A percentile compares a stretch with the other conserved stretches of the same genome.
Conservation (phyloP, 2,329 filamentous ascomycete species). For the Fusarium sp. region DNA sequence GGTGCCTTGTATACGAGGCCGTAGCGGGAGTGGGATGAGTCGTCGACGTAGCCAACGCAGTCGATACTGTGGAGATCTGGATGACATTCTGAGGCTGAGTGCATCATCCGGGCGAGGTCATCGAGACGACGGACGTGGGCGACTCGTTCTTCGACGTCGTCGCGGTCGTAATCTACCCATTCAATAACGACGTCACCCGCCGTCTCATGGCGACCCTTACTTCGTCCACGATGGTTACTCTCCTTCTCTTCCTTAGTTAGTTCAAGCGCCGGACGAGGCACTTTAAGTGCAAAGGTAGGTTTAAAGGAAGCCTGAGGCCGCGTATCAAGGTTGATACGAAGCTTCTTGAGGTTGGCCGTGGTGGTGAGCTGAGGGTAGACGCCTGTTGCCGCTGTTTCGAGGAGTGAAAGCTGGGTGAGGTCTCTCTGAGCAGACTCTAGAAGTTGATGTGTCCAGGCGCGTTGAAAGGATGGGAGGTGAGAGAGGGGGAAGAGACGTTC, state of each 20-base stretch:
- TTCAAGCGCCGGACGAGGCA: slow-evolving; percentile 47
- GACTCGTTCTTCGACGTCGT: slow-evolving; percentile 53
- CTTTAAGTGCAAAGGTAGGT: slow-evolving; percentile 54
- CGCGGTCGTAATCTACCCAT: slow-evolving; percentile 56
- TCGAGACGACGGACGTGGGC: slow-evolving; percentile 55
- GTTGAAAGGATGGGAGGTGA: slow-evolving; percentile 53
- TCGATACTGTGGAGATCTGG: slow-evolving; percentile 58
- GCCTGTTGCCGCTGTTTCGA: slow-evolving; percentile 53
- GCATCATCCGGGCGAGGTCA: slow-evolving; percentile 58
- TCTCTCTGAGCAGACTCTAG: slow-evolving; percentile 56
- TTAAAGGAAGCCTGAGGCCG: slow-evolving; percentile 52
- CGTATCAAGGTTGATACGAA: slow-evolving; percentile 57
- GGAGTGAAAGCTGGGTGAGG: slow-evolving; percentile 51
- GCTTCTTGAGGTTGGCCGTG: slow-evolving; percentile 55
- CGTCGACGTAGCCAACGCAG: slow-evolving; percentile 58
- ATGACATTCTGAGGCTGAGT: slow-evolving; percentile 54
- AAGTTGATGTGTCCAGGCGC: slow-evolving; percentile 57
- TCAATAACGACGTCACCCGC: slow-evolving; percentile 53
- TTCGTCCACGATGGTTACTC: slow-evolving; percentile 34
- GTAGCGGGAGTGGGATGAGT: slow-evolving; percentile 50
- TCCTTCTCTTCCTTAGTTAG: slow-evolving; percentile 21
- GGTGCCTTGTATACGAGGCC: slow-evolving; percentile 55
- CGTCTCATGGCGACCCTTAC: slow-evolving; percentile 47
- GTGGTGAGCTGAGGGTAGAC: slow-evolving; percentile 54
- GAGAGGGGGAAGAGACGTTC: slow-evolving; percentile 56